phyloP scores from a whole-genome alignment of 345 rosid genomes.

The Linum tenue region DNA sequence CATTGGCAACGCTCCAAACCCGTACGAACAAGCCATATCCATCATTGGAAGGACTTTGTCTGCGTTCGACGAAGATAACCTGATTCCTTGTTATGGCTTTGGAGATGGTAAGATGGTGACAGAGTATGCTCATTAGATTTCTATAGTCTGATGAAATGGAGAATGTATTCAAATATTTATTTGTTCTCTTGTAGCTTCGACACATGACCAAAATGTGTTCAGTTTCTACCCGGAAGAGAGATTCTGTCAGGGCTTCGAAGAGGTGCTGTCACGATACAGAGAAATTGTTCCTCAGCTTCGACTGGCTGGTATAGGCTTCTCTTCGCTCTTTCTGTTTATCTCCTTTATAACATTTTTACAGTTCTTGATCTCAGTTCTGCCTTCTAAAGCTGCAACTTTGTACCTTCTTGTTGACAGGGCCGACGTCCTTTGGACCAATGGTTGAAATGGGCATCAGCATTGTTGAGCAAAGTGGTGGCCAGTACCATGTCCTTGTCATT shows the following conservation, averaged over 20 bases:
- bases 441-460: conserved; percentile 15
- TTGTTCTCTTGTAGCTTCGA: conserved; percentile 9
- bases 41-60: conserved; percentile 19
- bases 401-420: conserved; percentile 10
- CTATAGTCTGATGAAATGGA: not conserved
- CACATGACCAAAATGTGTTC: conserved; percentile 22
- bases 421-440: conserved; percentile 23
- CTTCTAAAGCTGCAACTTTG: not conserved
- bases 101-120: conserved; percentile 14
- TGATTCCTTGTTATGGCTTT: conserved; percentile 24
- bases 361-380: not conserved
- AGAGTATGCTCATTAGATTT: not conserved
- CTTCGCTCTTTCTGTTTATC: not conserved
- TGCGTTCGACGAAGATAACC: conserved; percentile 20
- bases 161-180: not conserved
- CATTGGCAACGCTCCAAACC: conserved; percentile 13
- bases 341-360: not conserved
- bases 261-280: conserved; percentile 18
- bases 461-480: conserved; percentile 20
- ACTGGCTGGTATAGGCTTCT: conserved; percentile 12
- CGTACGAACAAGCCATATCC: conserved; percentile 24
- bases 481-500: conserved; percentile 19
- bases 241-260: conserved; percentile 18
- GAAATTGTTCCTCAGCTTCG: conserved; percentile 15
- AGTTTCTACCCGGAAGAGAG: conserved; percentile 19